Evolutionary conservation across 768 basidiomycete species (phyloP), one percentile per base, ranked within the genome.

Genomic region (Udeniomyces megalosporus): DNA sequence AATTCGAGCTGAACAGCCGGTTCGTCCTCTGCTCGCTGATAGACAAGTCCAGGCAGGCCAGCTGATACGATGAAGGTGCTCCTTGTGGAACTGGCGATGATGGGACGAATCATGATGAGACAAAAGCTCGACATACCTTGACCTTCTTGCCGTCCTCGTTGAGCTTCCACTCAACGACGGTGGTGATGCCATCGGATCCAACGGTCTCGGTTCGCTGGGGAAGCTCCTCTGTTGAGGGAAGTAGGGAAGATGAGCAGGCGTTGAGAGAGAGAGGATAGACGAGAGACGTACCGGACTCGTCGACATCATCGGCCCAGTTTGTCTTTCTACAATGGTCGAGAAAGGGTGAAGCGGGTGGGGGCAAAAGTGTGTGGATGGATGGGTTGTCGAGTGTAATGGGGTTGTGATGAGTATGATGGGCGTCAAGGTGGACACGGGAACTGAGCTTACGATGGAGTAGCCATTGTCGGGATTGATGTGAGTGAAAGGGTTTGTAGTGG

Each of bases 71-170:
- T 42, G 8, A 8, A 17, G 10, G 17, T 8, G 38, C 17, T 42
- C 38, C 38, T 56, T 28, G 54, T 14, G 2, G 55, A 42, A 28
- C 35, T 20, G 55, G 42, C 38, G 31, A 17, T 28, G 55, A 11
- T 45, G 55, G 54, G 48, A 34, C 34, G 29, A 38, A 46, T 35
- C 44, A 22, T 12, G 66, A n/a, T 2, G n/a, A 20, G 11, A n/a
- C 8, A 14, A 32, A 22, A 0, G 1, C 20, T 10, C n/a, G 47
- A 67, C 77, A 45, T 67, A 87, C 91, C 78, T 97, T 99, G 72
- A 97, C 82, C 72, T 86, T 90, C 76, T 91, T 89, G 7, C 90
- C 93, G 31, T 92, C 84, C 35, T 97, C 93, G 68, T 96, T 91
- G 57, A 86, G 73, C 29, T 78, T 78, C 73, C 85, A 90, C 70